A percentile compares a stretch with the other conserved stretches of the same genome.
Conservation (phyloP, 192 early-diverging fungal genomes). For the Powellomyces hirtus region DNA sequence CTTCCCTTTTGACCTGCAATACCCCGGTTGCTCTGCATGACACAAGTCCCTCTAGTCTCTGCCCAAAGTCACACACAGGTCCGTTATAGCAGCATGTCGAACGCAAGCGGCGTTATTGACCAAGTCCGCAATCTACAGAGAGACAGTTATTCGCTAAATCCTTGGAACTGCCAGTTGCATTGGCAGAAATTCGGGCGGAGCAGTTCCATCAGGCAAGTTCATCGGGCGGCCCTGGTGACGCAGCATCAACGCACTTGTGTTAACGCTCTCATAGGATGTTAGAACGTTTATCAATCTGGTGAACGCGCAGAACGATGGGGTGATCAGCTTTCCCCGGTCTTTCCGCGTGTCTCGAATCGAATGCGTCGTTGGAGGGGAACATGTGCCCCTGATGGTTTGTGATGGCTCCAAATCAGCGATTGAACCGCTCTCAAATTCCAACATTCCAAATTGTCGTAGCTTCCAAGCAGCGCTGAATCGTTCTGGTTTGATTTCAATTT, state of each 20-base stretch:
- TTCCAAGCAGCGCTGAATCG: neutral
- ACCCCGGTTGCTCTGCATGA: no score
- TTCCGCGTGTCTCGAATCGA: neutral
- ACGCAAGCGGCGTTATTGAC: no score
- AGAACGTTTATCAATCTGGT: slow-evolving; percentile 8
- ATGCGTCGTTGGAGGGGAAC: neutral
- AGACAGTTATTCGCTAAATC: neutral
- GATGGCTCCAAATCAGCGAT: no score
- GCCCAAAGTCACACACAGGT: no score
- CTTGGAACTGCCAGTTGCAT: neutral
- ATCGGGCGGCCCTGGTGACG: neutral
- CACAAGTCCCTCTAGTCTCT: no score
- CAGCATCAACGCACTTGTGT: neutral
- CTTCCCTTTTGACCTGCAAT: no score
- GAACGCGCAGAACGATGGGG: slow-evolving; percentile 16
- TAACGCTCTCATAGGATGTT: neutral
- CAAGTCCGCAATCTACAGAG: no score
- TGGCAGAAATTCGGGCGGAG: slow-evolving; percentile 8
- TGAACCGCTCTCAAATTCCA: no score
- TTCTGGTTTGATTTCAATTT: slow-evolving; percentile 2
- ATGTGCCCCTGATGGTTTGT: no score
- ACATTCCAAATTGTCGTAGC: no score
- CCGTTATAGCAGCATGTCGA: no score
- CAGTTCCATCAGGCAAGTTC: neutral
- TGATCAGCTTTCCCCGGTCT: slow-evolving; percentile 1